phyloP scores from a whole-genome alignment of 1,139 yeast genomes.

The Trichomonascaceae sp. region DNA sequence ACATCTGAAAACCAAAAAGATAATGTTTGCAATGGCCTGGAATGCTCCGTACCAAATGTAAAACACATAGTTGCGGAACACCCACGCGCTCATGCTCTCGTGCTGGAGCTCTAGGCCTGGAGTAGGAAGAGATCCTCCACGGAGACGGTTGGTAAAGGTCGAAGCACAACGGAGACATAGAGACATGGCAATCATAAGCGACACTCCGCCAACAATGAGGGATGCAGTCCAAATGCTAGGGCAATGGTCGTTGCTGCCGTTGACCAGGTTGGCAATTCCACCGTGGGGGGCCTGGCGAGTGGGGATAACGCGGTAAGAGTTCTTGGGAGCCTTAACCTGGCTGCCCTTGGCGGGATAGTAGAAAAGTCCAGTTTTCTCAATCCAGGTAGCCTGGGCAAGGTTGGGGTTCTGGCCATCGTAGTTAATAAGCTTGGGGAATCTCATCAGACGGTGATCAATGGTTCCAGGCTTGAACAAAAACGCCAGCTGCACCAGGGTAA shows the following conservation, averaged over 20 bases:
- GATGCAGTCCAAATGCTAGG: constrained; percentile 36
- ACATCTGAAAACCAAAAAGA: constrained; percentile 49
- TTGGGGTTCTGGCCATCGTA: constrained; percentile 28
- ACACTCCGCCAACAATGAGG: constrained; percentile 36
- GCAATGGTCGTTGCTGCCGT: constrained; percentile 24
- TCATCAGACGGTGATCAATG: constrained; percentile 37
- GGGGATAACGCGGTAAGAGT: constrained; percentile 32
- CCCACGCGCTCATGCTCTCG: constrained; percentile 30
- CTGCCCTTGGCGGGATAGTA: constrained; percentile 16
- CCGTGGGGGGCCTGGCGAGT: constrained; percentile 28
- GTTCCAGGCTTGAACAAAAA: constrained; percentile 44
- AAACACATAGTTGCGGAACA: constrained; percentile 44
- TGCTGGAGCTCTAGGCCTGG: constrained; percentile 13
- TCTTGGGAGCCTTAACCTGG: constrained; percentile 19
- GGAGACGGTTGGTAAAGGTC: constrained; percentile 30
- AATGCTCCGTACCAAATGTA: constrained; percentile 55
- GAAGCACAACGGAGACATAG: constrained; percentile 47
- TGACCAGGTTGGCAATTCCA: constrained; percentile 23
- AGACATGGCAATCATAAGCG: constrained; percentile 42
- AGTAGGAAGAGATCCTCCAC: constrained; percentile 14
- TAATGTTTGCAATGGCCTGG: constrained; percentile 42
- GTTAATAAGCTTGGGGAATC: constrained; percentile 12
- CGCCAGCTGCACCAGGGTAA: constrained; percentile 37
- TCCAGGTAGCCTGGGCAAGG: constrained; percentile 65
- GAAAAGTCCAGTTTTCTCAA: constrained; percentile 47